A percentile compares a stretch with the other conserved stretches of the same genome.
Conservation (phyloP, 345 rosid species). For the Eucalyptus cladocalyx region DNA sequence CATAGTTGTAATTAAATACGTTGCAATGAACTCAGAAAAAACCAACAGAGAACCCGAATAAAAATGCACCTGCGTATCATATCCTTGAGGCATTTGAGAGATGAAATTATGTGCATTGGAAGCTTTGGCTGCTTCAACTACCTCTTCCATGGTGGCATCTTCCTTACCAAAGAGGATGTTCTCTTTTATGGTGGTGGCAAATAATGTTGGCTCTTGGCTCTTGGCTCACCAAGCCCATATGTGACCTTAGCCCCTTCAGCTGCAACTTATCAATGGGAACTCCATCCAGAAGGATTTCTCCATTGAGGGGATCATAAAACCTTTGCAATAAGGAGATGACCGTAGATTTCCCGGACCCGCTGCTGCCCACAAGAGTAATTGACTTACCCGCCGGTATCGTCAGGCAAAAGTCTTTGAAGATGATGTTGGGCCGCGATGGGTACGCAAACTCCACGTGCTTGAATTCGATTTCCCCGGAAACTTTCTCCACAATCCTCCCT, state of each 20-base stretch:
- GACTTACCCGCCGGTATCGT: not conserved
- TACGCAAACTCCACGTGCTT: not conserved
- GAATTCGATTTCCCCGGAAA: not conserved
- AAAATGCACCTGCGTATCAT: constrained; percentile 18
- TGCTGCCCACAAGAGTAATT: not conserved
- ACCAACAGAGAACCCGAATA: not conserved
- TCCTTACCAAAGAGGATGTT: constrained; percentile 30
- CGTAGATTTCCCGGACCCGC: constrained; percentile 2
- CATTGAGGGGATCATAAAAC: not conserved
- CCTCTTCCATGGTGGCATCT: constrained; percentile 16
- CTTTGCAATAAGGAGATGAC: constrained; percentile 1
- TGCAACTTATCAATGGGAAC: not conserved
- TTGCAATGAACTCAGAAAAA: not conserved
- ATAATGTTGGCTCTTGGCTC: constrained; percentile 34
- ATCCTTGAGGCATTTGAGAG: constrained; percentile 12
- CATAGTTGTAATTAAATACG: not conserved
- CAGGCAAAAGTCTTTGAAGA: not conserved
- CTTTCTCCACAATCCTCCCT: not conserved
- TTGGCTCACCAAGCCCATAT: constrained; percentile 33
- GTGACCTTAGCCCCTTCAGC: not conserved
- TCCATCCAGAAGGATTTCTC: not conserved
- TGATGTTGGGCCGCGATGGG: not conserved
- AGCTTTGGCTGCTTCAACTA: constrained; percentile 17
- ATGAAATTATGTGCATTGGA: constrained; percentile 29
- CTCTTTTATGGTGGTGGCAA: constrained; percentile 23